Base-by-base conservation (phyloP, 2,329 filamentous ascomycete genomes). In the Myriosclerotinia scirpicola region DNA sequence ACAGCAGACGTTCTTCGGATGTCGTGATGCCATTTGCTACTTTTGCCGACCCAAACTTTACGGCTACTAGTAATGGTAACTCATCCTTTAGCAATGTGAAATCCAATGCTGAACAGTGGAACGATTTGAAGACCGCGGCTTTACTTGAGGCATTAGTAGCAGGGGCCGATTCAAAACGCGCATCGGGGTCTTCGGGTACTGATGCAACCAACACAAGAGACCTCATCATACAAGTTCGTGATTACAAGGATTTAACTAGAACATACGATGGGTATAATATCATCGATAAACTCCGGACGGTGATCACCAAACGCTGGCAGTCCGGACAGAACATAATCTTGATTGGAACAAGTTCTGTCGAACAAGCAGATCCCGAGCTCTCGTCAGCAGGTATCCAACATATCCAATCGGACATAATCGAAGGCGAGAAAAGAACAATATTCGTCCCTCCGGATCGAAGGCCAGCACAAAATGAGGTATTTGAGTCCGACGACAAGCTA, bases 181-280 rank as follows among this genome's bases (percentile, higher is more conserved):
- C 67, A 55, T 54, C 38, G 9, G 79, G 77, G 66, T 70, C 76
- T 26, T 71, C 76, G 7, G 68, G 71, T 52, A 26, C 22, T 52
- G 38, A 56, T 70, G 8, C 73, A 58, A 22, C 50, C 44, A 58
- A 71, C n/a, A 15, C 56, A 9, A 65, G 65, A 46, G 44, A 63
- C 12, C 68, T 64, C 9, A 88, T 98, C 67, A 82, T 96, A 50
- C 92, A 92, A 72, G 80, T 97, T 15, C 86, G 90, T 75, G 92
- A 98, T 76, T 90, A 92, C 73, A 87, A 90, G 64, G 91, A 96
- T 70, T 82, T 99, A 11, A 86, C 84, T 72, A 84, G 85, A 74
- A 88, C 90, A 0, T 77, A 84, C 7, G 87, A 92, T 67, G 92
- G 92, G 14, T 82, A 85, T 2, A 83, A 85, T 30, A 84, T 98